A percentile compares a stretch with the other conserved stretches of the same genome.
Conservation (phyloP, 495 filamentous ascomycete genomes). For the Pseudoneurospora amorphoporcata region DNA sequence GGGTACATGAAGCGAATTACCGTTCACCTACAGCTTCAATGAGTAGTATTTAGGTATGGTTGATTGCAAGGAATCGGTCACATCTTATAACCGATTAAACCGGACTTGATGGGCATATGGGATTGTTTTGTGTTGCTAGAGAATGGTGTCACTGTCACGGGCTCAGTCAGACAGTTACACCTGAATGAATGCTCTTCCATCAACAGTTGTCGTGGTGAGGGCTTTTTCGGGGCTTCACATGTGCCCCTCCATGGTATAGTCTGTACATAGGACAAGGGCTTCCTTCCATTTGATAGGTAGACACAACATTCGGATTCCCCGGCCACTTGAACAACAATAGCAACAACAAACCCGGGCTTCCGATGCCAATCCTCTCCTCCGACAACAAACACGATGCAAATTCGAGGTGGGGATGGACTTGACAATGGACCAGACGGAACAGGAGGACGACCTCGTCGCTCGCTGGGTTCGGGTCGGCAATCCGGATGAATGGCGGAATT, state of each 20-base stretch:
- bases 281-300: not conserved
- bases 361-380: not conserved
- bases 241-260: not conserved
- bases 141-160: not conserved
- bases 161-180: not conserved
- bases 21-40: not conserved
- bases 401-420: not conserved
- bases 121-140: not conserved
- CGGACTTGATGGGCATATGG: not conserved
- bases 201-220: not conserved
- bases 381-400: not conserved
- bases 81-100: not conserved
- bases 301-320: not conserved
- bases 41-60: not conserved
- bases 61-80: not conserved
- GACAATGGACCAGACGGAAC: not conserved
- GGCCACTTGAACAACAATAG: not conserved
- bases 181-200: not conserved
- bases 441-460: not conserved
- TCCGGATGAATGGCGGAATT: conserved; percentile 18
- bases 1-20: not conserved
- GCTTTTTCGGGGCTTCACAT: not conserved
- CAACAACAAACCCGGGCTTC: not conserved
- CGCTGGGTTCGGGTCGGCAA: conserved; percentile 11
- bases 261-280: not conserved